phyloP scores from a whole-genome alignment of 2,329 filamentous ascomycete species.

The Xylaria polymorpha region DNA sequence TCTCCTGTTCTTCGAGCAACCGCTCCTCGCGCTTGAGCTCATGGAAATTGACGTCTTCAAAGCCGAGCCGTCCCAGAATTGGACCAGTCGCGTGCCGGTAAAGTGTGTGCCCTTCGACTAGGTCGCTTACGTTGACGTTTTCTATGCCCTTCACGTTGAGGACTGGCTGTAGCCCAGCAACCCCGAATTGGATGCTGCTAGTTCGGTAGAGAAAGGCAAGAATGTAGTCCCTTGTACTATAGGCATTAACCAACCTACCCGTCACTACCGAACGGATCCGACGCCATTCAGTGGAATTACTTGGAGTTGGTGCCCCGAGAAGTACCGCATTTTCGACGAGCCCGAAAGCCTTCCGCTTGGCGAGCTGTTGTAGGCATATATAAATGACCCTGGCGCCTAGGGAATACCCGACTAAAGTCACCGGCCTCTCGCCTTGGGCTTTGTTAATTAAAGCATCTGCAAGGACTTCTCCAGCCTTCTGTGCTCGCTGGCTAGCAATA shows the following conservation, averaged over 20 bases:
- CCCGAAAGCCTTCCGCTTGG: constrained; percentile 82
- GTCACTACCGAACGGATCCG: constrained; percentile 81
- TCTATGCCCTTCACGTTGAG: constrained; percentile 73
- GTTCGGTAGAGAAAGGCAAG: constrained; percentile 89
- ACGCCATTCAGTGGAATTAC: constrained; percentile 78
- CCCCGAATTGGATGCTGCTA: constrained; percentile 82
- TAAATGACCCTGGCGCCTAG: constrained; percentile 85
- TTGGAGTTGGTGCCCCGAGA: constrained; percentile 83
- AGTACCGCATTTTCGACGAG: constrained; percentile 85
- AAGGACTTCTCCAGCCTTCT: constrained; percentile 77
- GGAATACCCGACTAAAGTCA: constrained; percentile 84
- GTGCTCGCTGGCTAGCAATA: constrained; percentile 79
- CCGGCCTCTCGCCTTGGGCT: constrained; percentile 83
- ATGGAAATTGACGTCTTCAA: constrained; percentile 71
- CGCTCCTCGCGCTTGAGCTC: constrained; percentile 48
- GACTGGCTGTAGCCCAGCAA: constrained; percentile 84
- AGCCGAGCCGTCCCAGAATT: constrained; percentile 74
- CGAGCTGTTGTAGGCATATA: constrained; percentile 80
- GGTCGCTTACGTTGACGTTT: constrained; percentile 74
- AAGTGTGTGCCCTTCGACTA: constrained; percentile 76
- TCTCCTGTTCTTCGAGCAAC: constrained; percentile 43
- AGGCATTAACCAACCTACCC: constrained; percentile 88
- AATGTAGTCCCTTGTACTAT: constrained; percentile 86
- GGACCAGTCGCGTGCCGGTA: constrained; percentile 76
- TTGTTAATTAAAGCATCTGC: constrained; percentile 86